These are phyloP conservation scores for Plasmodium billcollinsi DNA, from an alignment of 169 alveolate genomes.

Conservation along the genomic window DNA sequence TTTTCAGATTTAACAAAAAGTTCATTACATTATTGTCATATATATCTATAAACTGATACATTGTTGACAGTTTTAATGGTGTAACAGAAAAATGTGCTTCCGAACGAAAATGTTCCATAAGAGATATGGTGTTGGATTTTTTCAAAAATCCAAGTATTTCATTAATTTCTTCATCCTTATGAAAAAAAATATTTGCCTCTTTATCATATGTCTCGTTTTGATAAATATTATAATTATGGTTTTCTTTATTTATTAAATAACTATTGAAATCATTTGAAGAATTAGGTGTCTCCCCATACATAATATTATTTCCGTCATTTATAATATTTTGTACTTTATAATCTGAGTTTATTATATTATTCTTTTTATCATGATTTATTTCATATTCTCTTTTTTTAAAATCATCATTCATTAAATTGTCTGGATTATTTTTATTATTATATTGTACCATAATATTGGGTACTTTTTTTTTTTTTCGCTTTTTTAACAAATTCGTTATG, in stretches of 20 bases:
- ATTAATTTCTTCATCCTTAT: conserved; percentile 33
- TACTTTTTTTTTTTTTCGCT: neutral
- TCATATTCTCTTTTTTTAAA: conserved; percentile 5
- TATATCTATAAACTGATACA: conserved; percentile 84
- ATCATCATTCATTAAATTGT: conserved; percentile 3
- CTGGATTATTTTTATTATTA: neutral
- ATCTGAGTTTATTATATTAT: neutral
- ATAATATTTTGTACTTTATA: conserved; percentile 4
- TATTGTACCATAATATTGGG: neutral
- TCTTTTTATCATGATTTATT: conserved; percentile 16
- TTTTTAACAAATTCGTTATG: conserved; percentile 39
- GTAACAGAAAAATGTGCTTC: conserved; percentile 87
- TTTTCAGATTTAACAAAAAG: conserved; percentile 62
- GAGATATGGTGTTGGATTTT: conserved; percentile 85
- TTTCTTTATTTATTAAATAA: neutral
- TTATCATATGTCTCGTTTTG: conserved; percentile 92
- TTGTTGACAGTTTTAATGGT: conserved; percentile 81
- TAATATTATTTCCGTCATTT: neutral
- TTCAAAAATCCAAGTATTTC: conserved; percentile 61
- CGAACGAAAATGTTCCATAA: conserved; percentile 95
- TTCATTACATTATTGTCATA: conserved; percentile 90
- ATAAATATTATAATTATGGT: conserved; percentile 68
- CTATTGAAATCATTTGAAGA: neutral
- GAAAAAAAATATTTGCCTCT: conserved; percentile 78
- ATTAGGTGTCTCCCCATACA: neutral